A percentile compares a stretch with the other conserved stretches of the same genome.
Conservation (phyloP, 352 stramenopile species). For the Pythium monospermum region DNA sequence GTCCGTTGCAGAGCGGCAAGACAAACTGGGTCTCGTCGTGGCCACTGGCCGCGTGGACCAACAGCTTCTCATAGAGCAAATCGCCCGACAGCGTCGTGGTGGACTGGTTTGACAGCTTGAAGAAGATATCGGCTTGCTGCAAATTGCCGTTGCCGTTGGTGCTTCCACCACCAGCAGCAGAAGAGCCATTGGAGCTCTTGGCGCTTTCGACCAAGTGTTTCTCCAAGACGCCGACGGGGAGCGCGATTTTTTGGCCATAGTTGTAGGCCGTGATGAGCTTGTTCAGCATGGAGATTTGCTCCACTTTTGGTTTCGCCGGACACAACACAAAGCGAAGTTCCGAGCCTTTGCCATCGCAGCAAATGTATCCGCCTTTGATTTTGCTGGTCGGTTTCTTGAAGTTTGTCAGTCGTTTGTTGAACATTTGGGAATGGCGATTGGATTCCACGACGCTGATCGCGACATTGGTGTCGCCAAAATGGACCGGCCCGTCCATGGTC, state of each 20-base stretch:
- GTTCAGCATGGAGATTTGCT: slow-evolving; percentile 82
- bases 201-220: slow-evolving; percentile 13
- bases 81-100: slow-evolving; percentile 41
- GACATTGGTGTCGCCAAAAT: slow-evolving; percentile 68
- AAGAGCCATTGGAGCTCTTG: neutral
- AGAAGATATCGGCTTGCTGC: slow-evolving; percentile 56
- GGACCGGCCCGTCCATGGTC: slow-evolving; percentile 39
- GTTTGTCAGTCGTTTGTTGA: slow-evolving; percentile 81
- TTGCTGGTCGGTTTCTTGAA: slow-evolving; percentile 84
- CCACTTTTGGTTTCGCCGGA: slow-evolving; percentile 55
- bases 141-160: slow-evolving; percentile 27
- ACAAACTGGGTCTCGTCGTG: slow-evolving; percentile 55
- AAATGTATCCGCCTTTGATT: slow-evolving; percentile 81
- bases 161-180: too few species aligned
- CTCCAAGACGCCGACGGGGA: slow-evolving; percentile 60
- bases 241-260: slow-evolving; percentile 81
- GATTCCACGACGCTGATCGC: slow-evolving; percentile 70
- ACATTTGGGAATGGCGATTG: slow-evolving; percentile 81
- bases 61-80: slow-evolving; percentile 53
- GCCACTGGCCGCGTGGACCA: slow-evolving; percentile 33
- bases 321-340: slow-evolving; percentile 65
- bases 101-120: slow-evolving; percentile 58
- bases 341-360: slow-evolving; percentile 78
- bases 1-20: slow-evolving; percentile 49
- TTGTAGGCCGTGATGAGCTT: slow-evolving; percentile 81